phyloP scores from a whole-genome alignment of 768 basidiomycete genomes.

The Panellus pusillus region DNA sequence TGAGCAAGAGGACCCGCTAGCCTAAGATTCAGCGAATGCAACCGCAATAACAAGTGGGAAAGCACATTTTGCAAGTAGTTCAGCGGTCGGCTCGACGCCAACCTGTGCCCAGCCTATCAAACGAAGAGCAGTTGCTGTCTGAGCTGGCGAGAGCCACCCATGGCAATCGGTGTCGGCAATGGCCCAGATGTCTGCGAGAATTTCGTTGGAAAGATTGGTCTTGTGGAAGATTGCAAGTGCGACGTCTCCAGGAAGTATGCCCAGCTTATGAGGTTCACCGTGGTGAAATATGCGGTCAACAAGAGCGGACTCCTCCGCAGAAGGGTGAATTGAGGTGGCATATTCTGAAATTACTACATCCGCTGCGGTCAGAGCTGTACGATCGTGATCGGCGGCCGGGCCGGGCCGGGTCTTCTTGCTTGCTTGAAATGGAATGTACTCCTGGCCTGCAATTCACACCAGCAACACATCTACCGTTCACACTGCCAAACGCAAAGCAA shows the following conservation, averaged over 20 bases:
- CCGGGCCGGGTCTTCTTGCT: too few relatives aligned
- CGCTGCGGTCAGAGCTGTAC: conserved; percentile 13
- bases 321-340: background rate
- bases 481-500: conserved; percentile 31
- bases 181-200: conserved; percentile 46
- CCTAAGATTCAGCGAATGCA: background rate
- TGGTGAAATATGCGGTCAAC: conserved; percentile 32
- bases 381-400: background rate
- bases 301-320: conserved; percentile 32
- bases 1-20: conserved; percentile 49
- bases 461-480: conserved; percentile 17
- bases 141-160: conserved; percentile 36
- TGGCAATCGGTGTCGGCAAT: conserved; percentile 54
- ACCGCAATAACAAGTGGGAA: conserved; percentile 3
- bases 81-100: conserved; percentile 34
- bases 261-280: conserved; percentile 38
- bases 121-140: conserved; percentile 39
- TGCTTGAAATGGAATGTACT: too few relatives aligned
- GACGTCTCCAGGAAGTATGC: conserved; percentile 46
- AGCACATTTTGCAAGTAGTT: conserved; percentile 40
- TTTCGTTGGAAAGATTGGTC: conserved; percentile 44
- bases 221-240: conserved; percentile 52
- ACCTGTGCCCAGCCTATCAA: conserved; percentile 58
- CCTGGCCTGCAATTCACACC: conserved; percentile 61
- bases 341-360: conserved; percentile 6